phyloP scores from a whole-genome alignment of 352 stramenopile species.

The Aphanomyces stellatus region DNA sequence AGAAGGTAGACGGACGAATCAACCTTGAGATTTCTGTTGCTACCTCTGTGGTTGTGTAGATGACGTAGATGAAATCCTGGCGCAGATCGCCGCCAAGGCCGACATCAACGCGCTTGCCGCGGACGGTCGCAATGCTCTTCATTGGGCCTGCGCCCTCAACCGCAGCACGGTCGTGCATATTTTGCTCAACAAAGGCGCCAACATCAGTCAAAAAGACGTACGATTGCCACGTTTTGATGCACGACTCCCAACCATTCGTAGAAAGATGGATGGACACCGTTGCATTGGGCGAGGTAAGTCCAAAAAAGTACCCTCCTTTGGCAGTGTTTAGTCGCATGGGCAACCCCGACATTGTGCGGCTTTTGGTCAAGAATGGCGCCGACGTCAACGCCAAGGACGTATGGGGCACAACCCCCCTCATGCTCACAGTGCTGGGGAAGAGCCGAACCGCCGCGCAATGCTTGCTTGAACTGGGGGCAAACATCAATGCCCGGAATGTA shows the following conservation, averaged over 20 bases:
- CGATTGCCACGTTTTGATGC: not conserved
- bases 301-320: not conserved
- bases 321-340: conserved; percentile 37
- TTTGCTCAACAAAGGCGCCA: conserved; percentile 73
- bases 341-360: conserved; percentile 58
- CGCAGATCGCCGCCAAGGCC: conserved; percentile 54
- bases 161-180: conserved; percentile 69
- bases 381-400: conserved; percentile 64
- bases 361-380: conserved; percentile 68
- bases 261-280: conserved; percentile 62
- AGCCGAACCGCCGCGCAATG: conserved; percentile 43
- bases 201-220: conserved; percentile 70
- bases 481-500: conserved; percentile 65
- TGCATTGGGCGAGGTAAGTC: conserved; percentile 52
- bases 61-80: conserved; percentile 66
- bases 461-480: conserved; percentile 63
- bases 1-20: conserved; percentile 27
- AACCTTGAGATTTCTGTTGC: not conserved
- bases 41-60: conserved; percentile 25
- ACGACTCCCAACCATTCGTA: conserved; percentile 14
- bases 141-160: conserved; percentile 72
- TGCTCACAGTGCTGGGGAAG: conserved; percentile 68
- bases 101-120: conserved; percentile 67
- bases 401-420: conserved; percentile 69
- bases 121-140: conserved; percentile 65